Base-by-base conservation (phyloP, 106 monocot genomes). In the Allium cepa region DNA sequence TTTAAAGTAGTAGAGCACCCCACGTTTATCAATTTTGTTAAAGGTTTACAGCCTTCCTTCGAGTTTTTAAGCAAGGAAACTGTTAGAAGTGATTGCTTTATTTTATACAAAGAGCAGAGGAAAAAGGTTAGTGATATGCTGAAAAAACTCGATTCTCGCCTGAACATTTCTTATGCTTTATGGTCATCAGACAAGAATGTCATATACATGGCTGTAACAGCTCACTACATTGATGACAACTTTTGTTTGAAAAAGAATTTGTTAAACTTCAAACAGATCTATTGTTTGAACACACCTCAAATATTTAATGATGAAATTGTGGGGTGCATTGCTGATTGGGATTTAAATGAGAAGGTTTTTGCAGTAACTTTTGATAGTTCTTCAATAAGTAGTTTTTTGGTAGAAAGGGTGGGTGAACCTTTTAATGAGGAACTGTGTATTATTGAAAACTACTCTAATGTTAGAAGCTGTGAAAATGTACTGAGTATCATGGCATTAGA, bases 131-230 rank as follows among this genome's bases (percentile, higher is more conserved):
- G 68, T 7, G 28, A 18, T 27, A 64, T 66, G 45, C 57, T 67
- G 36, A 53, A 67, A 17, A 67, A 68, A 36, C 52, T 64, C 66
- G 27, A 50, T 50, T 56, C 56, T 53, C 67, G 53, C 45, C 22
- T 76, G 17, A 60, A 57, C 56, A 72, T 81, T 12, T 75, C 72
- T 11, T 71, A 12, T 60, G 76, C 71, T 72, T 13, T 72, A 8
- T 81, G 72, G 76, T 57, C 56, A 22, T 52, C 51, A 2, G 52
- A 53, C 26, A 18, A 67, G 36, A 53, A 53, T 26, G 52, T 52
- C 53, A 45, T 56, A 36, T 77, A 77, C 14, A 64, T 71, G 26
- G 46, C 15, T 10, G 28, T 71, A 17, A 66, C 8, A 47, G 63
- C 71, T 17, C 77, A 77, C 56, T 76, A 63, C 53, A 64, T 64